Evolutionary conservation across 176 grass and related monocot species (phyloP), one percentile per base, ranked within the genome.

Genomic region (Bolboschoenus planiculmis): DNA sequence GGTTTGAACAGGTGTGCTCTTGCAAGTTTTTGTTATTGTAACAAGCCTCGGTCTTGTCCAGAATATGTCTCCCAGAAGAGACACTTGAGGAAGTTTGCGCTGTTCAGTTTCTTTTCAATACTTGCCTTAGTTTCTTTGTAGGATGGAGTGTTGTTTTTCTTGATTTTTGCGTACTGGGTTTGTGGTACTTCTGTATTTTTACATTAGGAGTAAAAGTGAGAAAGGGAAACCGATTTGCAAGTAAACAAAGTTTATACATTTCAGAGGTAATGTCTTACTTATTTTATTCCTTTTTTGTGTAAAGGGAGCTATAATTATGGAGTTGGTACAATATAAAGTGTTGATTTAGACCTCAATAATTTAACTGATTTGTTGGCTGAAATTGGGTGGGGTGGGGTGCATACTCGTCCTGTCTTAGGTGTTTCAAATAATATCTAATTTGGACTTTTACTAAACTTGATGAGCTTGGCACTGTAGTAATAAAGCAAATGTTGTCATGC

Each of bases 11-110:
- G 94, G 94, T 57, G 64, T 92, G 56, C 36, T 89, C 58, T 80
- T 97, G 71, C 94, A 94, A 60, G 30, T 91, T 76, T 71, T 92
- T 44, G 85, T 97, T 30, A 89, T 97, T 36, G 86, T 84, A 29
- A 97, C 92, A 56, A 88, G 88, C 14, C 78, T 89, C 4, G 80
- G 85, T n/a, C 90, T 97, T 82, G 70, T 89, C 62, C 90, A 91
- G 55, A 97, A 97, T 62, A 94, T 97, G 94, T 97, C 94, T 86
- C 87, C 91, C 31, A 94, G 85, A 85, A 90, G 88, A 87, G 87
- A 81, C 44, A 90, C 90, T 81, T 94, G 57, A 86, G 87, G 86
- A 58, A 40, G 42, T 46, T 60, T 8, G 4, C 64, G 59, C 15
- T 65, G 18, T 14, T 81, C 29, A 18, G 15, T 31, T 40, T 37